Evolutionary conservation across 495 filamentous ascomycete genomes (phyloP).

Genomic region (Lophiostoma macrostomum): DNA sequence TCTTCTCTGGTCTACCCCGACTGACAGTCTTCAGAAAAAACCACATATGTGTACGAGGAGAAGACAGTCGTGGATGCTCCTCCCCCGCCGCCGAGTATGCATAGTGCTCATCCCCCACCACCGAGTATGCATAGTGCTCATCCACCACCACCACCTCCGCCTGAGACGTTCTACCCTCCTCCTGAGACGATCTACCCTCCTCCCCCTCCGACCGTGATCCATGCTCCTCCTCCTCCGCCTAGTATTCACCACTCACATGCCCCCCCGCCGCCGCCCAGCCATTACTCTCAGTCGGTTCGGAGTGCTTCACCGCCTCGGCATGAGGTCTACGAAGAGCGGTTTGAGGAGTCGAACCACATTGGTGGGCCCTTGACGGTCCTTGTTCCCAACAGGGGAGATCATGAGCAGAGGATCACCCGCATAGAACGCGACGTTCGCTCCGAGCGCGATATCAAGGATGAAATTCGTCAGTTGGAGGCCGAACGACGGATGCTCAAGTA

Average conservation of each 20-base stretch:
- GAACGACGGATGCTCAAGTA: constrained; percentile 44
- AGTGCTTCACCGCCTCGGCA: constrained; percentile 32
- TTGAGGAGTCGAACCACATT: constrained; percentile 48
- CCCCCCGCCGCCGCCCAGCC: constrained; percentile 18
- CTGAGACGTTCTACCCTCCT: constrained; percentile 40
- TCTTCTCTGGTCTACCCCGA: neutral
- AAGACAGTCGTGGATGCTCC: constrained; percentile 24
- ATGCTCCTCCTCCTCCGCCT: constrained; percentile 35
- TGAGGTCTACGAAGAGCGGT: constrained; percentile 44
- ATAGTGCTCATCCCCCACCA: constrained; percentile 43
- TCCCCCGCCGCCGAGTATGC: constrained; percentile 43
- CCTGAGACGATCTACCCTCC: no score
- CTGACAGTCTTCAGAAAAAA: constrained; percentile 32
- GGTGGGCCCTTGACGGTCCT: constrained; percentile 46
- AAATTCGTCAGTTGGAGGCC: constrained; percentile 56
- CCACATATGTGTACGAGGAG: constrained; percentile 40
- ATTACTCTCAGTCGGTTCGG: constrained; percentile 32
- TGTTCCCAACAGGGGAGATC: constrained; percentile 48
- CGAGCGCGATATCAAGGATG: constrained; percentile 57
- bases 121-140: constrained; percentile 27
- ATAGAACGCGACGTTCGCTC: constrained; percentile 37
- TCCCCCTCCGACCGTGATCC: constrained; percentile 15
- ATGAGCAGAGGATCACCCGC: constrained; percentile 23
- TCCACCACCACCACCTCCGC: constrained; percentile 41
- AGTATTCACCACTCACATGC: constrained; percentile 35